A percentile compares a stretch with the other conserved stretches of the same genome.
Evolutionary conservation across 2,329 filamentous ascomycete genomes (phyloP).

Genomic region (Monilinia vaccinii-corymbosi): DNA sequence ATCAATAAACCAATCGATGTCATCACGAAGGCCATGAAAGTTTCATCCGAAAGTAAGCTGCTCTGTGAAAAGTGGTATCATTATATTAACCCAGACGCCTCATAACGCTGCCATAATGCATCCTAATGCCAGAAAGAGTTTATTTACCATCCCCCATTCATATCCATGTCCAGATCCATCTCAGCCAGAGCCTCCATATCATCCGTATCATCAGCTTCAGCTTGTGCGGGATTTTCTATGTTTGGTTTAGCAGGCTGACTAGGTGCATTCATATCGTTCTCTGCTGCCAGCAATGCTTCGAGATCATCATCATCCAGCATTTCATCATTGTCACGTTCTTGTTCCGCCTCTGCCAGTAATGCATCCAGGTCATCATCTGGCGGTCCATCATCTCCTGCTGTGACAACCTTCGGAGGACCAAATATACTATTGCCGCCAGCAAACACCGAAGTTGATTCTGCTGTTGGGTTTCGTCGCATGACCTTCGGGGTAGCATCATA

Average conservation of each 20-base stretch:
- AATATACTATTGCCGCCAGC: slow-evolving; percentile 22
- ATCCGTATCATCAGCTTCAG: slow-evolving; percentile 19
- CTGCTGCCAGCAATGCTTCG: slow-evolving; percentile 20
- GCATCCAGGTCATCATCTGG: slow-evolving; percentile 35
- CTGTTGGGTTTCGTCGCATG: slow-evolving; percentile 16
- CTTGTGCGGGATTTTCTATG: slow-evolving; percentile 16
- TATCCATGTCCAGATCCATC: slow-evolving; percentile 47
- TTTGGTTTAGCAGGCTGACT: neutral
- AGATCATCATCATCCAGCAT: slow-evolving; percentile 26
- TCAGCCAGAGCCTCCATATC: slow-evolving; percentile 53
- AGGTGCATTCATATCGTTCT: slow-evolving; percentile 19
- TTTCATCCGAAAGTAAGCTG: neutral
- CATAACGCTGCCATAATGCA: slow-evolving; percentile 1
- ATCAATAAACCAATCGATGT: neutral
- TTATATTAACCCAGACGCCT: slow-evolving; percentile 5
- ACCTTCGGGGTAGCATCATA: slow-evolving; percentile 44
- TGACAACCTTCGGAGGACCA: slow-evolving; percentile 16
- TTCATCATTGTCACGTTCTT: slow-evolving; percentile 36
- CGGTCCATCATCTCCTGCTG: slow-evolving; percentile 23
- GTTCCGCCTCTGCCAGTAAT: slow-evolving; percentile 23
- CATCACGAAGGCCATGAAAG: neutral
- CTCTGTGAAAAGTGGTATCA: neutral
- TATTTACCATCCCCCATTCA: slow-evolving; percentile 5
- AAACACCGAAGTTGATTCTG: slow-evolving; percentile 19
- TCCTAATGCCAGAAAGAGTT: neutral